Conservation (phyloP, 1,284 basidiomycete genomes). For the Gymnopus androsaceus region DNA sequence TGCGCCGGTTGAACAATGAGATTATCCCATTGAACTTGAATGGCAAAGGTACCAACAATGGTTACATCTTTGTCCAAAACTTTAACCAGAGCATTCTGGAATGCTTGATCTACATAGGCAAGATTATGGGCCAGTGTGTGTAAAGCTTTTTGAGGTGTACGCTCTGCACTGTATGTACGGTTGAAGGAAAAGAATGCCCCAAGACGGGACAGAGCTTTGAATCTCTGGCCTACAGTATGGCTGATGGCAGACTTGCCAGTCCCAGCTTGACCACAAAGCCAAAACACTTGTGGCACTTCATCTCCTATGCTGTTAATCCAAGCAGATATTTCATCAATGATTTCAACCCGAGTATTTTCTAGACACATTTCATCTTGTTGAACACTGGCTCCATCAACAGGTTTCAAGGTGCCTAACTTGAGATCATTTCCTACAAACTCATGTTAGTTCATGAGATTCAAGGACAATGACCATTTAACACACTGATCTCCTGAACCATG, state of each 20-base stretch:
- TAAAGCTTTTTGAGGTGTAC: not conserved
- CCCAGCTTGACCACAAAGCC: not conserved
- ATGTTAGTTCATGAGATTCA: too few relatives aligned
- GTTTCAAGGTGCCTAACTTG: too few relatives aligned
- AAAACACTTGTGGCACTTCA: not conserved
- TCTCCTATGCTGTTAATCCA: not conserved
- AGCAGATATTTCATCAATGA: not conserved
- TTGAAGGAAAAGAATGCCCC: not conserved
- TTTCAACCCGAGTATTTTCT: not conserved
- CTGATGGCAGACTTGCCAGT: not conserved
- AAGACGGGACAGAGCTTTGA: not conserved
- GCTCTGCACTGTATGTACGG: not conserved
- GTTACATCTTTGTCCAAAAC: not conserved
- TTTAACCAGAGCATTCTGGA: not conserved
- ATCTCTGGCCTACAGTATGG: not conserved
- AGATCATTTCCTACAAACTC: too few relatives aligned
- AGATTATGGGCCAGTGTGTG: not conserved
- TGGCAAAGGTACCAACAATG: not conserved
- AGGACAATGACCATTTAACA: too few relatives aligned
- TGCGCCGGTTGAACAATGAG: not conserved
- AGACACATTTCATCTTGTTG: not conserved
- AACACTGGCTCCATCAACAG: too few relatives aligned
- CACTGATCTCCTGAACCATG: too few relatives aligned
- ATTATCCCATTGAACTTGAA: not conserved
- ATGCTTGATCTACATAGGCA: not conserved